These are phyloP conservation scores for Prunus yedoensis DNA, from an alignment of 331 rosid genomes.

Conservation along the genomic window DNA sequence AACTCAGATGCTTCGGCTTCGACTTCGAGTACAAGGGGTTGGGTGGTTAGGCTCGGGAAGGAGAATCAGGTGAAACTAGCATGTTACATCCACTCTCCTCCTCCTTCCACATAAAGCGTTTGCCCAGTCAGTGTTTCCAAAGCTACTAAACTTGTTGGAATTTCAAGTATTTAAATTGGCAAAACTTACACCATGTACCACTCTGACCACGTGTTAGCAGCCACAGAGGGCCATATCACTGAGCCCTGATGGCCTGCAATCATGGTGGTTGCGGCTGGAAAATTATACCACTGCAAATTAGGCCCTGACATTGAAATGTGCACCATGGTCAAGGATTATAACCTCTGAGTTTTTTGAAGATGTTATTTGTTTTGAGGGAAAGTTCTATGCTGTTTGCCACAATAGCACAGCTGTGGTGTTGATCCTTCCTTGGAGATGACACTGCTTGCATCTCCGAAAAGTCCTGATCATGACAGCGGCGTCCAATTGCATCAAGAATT, in stretches of 20 bases:
- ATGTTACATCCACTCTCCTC: not conserved
- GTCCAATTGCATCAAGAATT: not conserved
- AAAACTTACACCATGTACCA: not conserved
- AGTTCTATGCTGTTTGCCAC: constrained; percentile 8
- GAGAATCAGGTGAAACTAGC: not conserved
- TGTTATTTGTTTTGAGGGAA: constrained; percentile 1
- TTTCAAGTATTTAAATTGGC: not conserved
- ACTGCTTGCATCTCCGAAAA: not conserved
- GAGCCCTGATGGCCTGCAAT: not conserved
- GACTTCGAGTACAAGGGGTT: not conserved
- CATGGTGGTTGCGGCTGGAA: not conserved
- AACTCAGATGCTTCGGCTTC: not conserved
- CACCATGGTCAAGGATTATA: not conserved
- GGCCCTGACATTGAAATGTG: not conserved
- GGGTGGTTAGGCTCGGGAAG: not conserved
- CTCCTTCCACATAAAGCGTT: not conserved
- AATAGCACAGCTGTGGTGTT: not conserved
- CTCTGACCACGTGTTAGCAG: not conserved
- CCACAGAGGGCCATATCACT: not conserved
- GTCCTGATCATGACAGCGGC: not conserved
- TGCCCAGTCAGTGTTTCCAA: not conserved
- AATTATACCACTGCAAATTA: not conserved
- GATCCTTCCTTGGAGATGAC: not conserved
- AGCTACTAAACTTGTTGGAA: not conserved
- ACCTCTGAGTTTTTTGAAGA: not conserved